These are phyloP conservation scores for Coemansia aciculifera DNA, from an alignment of 192 early-diverging fungal species.

Conservation along the genomic window DNA sequence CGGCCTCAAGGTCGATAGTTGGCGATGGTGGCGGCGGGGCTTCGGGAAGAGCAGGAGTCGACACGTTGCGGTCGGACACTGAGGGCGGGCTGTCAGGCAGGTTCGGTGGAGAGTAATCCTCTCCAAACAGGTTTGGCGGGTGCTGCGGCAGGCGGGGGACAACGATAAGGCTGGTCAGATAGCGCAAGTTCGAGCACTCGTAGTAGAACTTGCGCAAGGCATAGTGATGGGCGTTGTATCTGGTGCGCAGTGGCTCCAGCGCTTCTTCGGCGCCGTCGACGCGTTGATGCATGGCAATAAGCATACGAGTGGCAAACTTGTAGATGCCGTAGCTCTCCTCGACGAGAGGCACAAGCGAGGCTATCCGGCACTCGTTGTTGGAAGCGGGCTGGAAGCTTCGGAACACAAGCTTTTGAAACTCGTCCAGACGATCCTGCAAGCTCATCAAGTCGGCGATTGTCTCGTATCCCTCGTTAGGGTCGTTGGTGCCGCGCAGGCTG, in stretches of 20 bases:
- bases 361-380: slow-evolving; percentile 94
- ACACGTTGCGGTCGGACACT: slow-evolving; percentile 21
- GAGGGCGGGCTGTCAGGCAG: slow-evolving; percentile 56
- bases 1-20: slow-evolving; percentile 64
- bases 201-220: slow-evolving; percentile 87
- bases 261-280: slow-evolving; percentile 75
- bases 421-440: slow-evolving; percentile 88
- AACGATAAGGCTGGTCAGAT: slow-evolving; percentile 89
- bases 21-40: slow-evolving; percentile 54
- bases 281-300: slow-evolving; percentile 85
- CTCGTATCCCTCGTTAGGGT: slow-evolving; percentile 99
- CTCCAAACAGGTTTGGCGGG: slow-evolving; percentile 77
- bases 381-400: slow-evolving; percentile 73
- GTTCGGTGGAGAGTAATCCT: slow-evolving; percentile 66
- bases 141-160: slow-evolving; percentile 83
- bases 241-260: slow-evolving; percentile 79
- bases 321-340: slow-evolving; percentile 96
- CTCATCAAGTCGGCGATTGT: slow-evolving; percentile 93
- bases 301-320: slow-evolving; percentile 92
- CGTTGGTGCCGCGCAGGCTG: slow-evolving; percentile 88
- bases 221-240: slow-evolving; percentile 87
- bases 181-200: slow-evolving; percentile 84
- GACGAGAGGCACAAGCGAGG: slow-evolving; percentile 93
- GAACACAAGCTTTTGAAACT: slow-evolving; percentile 90
- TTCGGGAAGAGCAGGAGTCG: slow-evolving; percentile 50